Conservation (phyloP, 2,329 filamentous ascomycete genomes). For the Neobulgaria alba region DNA sequence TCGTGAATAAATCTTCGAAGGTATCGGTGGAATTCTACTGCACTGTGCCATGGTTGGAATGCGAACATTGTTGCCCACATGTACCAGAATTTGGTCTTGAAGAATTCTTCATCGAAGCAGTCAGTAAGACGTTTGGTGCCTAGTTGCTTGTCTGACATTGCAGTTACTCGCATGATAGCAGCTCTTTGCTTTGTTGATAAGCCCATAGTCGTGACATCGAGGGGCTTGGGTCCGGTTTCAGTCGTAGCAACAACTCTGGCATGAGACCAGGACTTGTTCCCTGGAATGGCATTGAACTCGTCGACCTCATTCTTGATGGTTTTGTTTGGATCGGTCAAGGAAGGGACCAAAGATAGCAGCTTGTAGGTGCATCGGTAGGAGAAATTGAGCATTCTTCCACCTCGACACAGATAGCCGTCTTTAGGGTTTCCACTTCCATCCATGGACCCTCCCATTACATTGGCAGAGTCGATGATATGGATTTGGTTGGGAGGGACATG, state of each 20-base stretch:
- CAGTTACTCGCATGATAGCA: slow-evolving; percentile 13
- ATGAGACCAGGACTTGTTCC: slow-evolving; percentile 16
- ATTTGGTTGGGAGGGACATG: slow-evolving; percentile 24
- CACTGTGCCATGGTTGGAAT: slow-evolving; percentile 32
- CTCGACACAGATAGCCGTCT: slow-evolving; percentile 23
- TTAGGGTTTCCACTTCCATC: slow-evolving; percentile 14
- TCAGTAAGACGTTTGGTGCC: slow-evolving; percentile 12
- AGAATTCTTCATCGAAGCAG: slow-evolving; percentile 24
- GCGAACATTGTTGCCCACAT: slow-evolving; percentile 31
- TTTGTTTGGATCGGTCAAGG: slow-evolving; percentile 13
- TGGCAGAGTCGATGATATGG: slow-evolving; percentile 25
- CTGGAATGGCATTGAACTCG: slow-evolving; percentile 15
- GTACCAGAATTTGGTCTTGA: slow-evolving; percentile 32
- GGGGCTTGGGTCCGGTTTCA: slow-evolving; percentile 17
- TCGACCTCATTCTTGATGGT: slow-evolving; percentile 24
- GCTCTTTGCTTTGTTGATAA: slow-evolving; percentile 17
- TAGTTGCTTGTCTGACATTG: slow-evolving; percentile 7
- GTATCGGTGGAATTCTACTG: slow-evolving; percentile 31
- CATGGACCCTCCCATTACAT: slow-evolving; percentile 21
- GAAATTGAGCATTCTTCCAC: slow-evolving; percentile 27
- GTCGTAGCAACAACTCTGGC: slow-evolving; percentile 21
- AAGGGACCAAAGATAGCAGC: slow-evolving; percentile 23
- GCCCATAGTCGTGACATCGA: slow-evolving; percentile 22
- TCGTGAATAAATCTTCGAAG: slow-evolving; percentile 30
- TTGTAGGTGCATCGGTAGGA: slow-evolving; percentile 26